phyloP scores from a whole-genome alignment of 495 filamentous ascomycete species.

The Aspergillus homomorphus region DNA sequence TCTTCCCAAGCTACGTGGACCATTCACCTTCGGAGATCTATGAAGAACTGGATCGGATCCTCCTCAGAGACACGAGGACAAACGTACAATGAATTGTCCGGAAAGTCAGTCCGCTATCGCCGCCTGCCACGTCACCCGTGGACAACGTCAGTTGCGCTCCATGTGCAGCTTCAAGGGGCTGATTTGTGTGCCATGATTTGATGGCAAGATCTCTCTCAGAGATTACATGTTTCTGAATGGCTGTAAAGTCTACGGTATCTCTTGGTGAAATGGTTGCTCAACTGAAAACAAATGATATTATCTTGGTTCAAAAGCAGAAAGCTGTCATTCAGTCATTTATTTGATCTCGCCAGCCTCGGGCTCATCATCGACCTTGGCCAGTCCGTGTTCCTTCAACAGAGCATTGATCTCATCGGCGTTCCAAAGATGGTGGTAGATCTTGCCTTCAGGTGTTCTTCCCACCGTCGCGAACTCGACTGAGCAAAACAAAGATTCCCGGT shows the following conservation, averaged over 20 bases:
- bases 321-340: slow-evolving; percentile 31
- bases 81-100: slow-evolving; percentile 25
- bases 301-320: slow-evolving; percentile 16
- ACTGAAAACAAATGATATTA: slow-evolving; percentile 31
- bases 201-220: slow-evolving; percentile 9
- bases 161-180: slow-evolving; percentile 20
- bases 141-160: slow-evolving; percentile 28
- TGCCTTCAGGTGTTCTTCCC: slow-evolving; percentile 87
- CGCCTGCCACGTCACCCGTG: slow-evolving; percentile 41
- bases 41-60: slow-evolving; percentile 23
- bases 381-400: slow-evolving; percentile 87
- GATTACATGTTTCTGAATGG: slow-evolving; percentile 23
- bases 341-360: slow-evolving; percentile 60
- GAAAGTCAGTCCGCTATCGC: slow-evolving; percentile 23
- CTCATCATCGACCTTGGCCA: slow-evolving; percentile 83
- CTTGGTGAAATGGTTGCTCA: neutral
- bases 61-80: slow-evolving; percentile 18
- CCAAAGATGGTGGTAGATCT: slow-evolving; percentile 98
- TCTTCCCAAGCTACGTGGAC: slow-evolving; percentile 34
- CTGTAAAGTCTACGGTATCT: slow-evolving; percentile 4
- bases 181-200: slow-evolving; percentile 9
- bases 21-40: slow-evolving; percentile 19
- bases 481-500: slow-evolving; percentile 21
- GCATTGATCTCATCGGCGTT: slow-evolving; percentile 94
- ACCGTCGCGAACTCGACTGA: slow-evolving; percentile 98